Evolutionary conservation across 805 yeast genomes (phyloP), one percentile per base, ranked within the genome.

Genomic region (Metschnikowia baotianmanensis): DNA sequence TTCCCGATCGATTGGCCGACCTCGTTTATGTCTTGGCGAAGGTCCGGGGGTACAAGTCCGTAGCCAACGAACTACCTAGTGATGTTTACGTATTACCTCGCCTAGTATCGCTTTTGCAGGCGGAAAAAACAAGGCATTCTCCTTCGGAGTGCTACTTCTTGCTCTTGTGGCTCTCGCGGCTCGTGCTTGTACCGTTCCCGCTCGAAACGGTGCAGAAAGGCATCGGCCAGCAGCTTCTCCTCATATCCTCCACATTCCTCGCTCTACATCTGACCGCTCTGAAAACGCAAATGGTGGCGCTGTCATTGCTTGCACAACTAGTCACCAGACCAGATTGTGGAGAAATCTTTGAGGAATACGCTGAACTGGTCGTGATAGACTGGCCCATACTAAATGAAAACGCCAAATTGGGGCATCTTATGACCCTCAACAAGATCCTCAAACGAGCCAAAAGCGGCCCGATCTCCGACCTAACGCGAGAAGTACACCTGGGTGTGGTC

Each of bases 131-230:
- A n/a, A 35, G 13, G 2, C 19, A 37, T 1, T 42, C 46, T 25
- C 65, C 57, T 21, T 50, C 50, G 40, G 67, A 64, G 37, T 38
- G 45, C 1, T 66, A 63, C 42, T 34, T 82, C 9, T 55, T 80
- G 30, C 59, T 88, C 7, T 64, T 84, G 3, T 90, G 96, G 96
- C 68, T 87, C 8, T 73, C 83, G 0, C 77, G 82, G 8, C 62
- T 89, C 17, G 73, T 80, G 0, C 63, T 85, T n/a, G 77, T 82
- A 0, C 97, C 98, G 0, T 89, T 90, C 54, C 72, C 77, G 2
- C 63, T 90, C 19, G 61, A 58, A 1, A 47, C 61, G 0, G 59
- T 82, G 12, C 46, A 56, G 2, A 42, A 55, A 0, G 41, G 59
- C 0, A 57, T 75, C 6, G 52, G 74, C 4, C 47, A 52, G 1